A percentile compares a stretch with the other conserved stretches of the same genome.
These are phyloP conservation scores for Naganishia sp. DNA, from an alignment of 1,284 basidiomycete genomes.

Conservation along the genomic window DNA sequence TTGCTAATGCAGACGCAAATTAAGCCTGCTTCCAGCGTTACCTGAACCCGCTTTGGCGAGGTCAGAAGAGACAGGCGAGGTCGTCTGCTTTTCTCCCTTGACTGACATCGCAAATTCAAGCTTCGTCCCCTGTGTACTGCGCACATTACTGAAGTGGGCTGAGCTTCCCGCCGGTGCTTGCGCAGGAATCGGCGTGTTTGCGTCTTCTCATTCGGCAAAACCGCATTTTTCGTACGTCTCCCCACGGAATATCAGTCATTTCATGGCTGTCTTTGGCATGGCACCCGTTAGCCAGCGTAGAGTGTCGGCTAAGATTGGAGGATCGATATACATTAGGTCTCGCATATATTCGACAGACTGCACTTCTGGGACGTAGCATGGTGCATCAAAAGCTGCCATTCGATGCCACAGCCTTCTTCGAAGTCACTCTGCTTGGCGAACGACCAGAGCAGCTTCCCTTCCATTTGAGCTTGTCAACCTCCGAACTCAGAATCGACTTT, in stretches of 20 bases:
- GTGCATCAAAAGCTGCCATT: slow-evolving; percentile 93
- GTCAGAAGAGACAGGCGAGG: too few relatives aligned
- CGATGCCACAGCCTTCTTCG: slow-evolving; percentile 82
- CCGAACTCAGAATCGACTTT: slow-evolving; percentile 35
- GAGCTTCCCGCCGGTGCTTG: too few relatives aligned
- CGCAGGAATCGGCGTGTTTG: too few relatives aligned
- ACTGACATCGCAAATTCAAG: too few relatives aligned
- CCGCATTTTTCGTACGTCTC: slow-evolving; percentile 83
- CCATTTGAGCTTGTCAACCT: slow-evolving; percentile 68
- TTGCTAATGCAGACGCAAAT: too few relatives aligned
- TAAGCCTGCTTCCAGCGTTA: too few relatives aligned
- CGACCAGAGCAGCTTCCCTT: slow-evolving; percentile 98
- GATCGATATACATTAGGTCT: background rate
- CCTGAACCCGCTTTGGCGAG: too few relatives aligned
- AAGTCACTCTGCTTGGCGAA: slow-evolving; percentile 85
- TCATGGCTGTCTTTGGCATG: slow-evolving; percentile 91
- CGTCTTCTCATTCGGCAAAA: slow-evolving; percentile 48
- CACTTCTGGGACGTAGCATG: slow-evolving; percentile 86
- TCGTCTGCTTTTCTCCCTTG: too few relatives aligned
- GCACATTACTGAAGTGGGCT: too few relatives aligned
- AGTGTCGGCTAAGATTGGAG: too few relatives aligned
- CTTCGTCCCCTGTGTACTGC: too few relatives aligned
- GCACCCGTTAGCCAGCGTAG: background rate
- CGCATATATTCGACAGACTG: slow-evolving; percentile 89
- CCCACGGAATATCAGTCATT: slow-evolving; percentile 80